phyloP scores from a whole-genome alignment of 768 basidiomycete genomes.

The Rhodotorula diobovata region DNA sequence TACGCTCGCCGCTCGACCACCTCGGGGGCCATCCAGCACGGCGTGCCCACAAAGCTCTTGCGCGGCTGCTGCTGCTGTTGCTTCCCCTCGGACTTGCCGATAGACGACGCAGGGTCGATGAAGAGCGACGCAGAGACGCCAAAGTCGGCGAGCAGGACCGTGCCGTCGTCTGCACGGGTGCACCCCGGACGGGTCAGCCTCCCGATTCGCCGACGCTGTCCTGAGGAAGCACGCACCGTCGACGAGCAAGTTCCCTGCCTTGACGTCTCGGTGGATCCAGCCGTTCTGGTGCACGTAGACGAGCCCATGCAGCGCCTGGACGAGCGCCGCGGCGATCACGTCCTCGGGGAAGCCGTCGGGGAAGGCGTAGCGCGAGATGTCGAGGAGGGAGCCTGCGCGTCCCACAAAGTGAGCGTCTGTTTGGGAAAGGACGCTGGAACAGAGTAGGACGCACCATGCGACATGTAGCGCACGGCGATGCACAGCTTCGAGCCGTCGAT shows the following conservation, averaged over 20 bases:
- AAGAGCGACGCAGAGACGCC: slow-evolving; percentile 82
- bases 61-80: slow-evolving; percentile 53
- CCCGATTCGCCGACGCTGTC: too few relatives aligned
- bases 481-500: slow-evolving; percentile 73
- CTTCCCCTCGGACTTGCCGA: slow-evolving; percentile 55
- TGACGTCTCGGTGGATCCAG: slow-evolving; percentile 80
- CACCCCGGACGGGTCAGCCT: slow-evolving; percentile 74
- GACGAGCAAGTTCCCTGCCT: slow-evolving; percentile 87
- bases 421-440: neutral
- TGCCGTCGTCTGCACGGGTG: slow-evolving; percentile 42
- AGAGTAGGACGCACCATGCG: neutral
- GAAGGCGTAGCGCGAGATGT: slow-evolving; percentile 79
- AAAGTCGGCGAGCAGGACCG: slow-evolving; percentile 80
- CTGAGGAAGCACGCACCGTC: slow-evolving; percentile 65
- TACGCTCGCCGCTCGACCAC: slow-evolving; percentile 78
- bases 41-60: slow-evolving; percentile 91
- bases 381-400: slow-evolving; percentile 61
- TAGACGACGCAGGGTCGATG: slow-evolving; percentile 56
- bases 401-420: neutral
- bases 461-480: slow-evolving; percentile 56
- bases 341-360: slow-evolving; percentile 88
- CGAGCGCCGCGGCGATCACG: slow-evolving; percentile 74
- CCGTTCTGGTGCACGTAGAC: slow-evolving; percentile 84
- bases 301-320: slow-evolving; percentile 77
- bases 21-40: slow-evolving; percentile 97